Conservation (phyloP, 306 rosid species). For the Ammopiptanthus mongolicus region DNA sequence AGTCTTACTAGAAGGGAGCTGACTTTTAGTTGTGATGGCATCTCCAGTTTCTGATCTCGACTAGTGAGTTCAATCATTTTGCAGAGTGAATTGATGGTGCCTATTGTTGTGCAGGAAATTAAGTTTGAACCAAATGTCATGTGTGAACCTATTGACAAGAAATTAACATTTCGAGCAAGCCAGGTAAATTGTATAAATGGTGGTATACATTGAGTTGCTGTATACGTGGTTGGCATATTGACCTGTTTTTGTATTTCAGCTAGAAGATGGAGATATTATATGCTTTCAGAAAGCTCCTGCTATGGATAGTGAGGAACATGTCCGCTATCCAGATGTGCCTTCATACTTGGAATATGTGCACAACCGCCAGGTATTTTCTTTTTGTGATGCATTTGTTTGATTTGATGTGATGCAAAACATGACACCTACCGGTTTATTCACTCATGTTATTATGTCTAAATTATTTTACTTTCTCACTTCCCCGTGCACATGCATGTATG, state of each 20-base stretch:
- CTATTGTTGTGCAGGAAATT: slow-evolving; percentile 61
- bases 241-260: slow-evolving; percentile 38
- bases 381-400: background rate
- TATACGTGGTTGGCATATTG: background rate
- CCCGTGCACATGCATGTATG: background rate
- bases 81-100: slow-evolving; percentile 5
- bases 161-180: slow-evolving; percentile 69
- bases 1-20: background rate
- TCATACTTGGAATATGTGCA: slow-evolving; percentile 91
- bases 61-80: background rate
- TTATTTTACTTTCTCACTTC: background rate
- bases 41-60: background rate
- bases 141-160: slow-evolving; percentile 97
- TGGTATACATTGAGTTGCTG: background rate
- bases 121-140: slow-evolving; percentile 93
- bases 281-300: slow-evolving; percentile 77
- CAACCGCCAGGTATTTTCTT: slow-evolving; percentile 74
- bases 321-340: slow-evolving; percentile 86
- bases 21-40: background rate
- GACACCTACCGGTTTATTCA: background rate
- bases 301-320: slow-evolving; percentile 42
- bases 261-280: slow-evolving; percentile 94
- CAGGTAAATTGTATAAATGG: slow-evolving; percentile 52
- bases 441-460: background rate
- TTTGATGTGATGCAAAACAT: background rate